Conservation (phyloP, 2,329 filamentous ascomycete genomes). For the Diaporthe aspalathi region DNA sequence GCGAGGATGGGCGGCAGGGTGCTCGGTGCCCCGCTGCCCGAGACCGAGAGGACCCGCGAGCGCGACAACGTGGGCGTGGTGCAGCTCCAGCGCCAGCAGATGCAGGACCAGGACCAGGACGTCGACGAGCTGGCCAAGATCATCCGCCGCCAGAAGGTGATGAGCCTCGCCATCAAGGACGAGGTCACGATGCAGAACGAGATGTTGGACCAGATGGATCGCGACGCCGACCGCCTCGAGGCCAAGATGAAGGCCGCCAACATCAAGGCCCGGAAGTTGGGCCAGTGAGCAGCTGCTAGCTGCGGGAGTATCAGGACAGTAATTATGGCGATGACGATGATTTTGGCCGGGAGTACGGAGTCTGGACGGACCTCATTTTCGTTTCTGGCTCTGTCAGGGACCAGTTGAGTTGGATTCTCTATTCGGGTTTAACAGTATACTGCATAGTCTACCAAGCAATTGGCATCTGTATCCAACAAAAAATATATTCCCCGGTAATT, state of each 20-base stretch:
- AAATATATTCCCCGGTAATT: background rate
- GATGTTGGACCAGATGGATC: slow-evolving; percentile 74
- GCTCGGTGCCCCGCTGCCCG: slow-evolving; percentile 76
- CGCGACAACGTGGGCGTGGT: slow-evolving; percentile 80
- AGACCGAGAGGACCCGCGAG: slow-evolving; percentile 82
- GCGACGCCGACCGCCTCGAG: slow-evolving; percentile 73
- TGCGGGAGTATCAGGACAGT: background rate
- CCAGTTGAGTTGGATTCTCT: background rate
- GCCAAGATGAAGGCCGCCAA: slow-evolving; percentile 81
- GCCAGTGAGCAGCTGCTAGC: slow-evolving; percentile 9
- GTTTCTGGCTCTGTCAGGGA: background rate
- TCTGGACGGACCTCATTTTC: background rate
- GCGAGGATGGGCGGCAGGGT: slow-evolving; percentile 68
- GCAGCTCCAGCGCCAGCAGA: slow-evolving; percentile 78
- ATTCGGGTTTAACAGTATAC: background rate
- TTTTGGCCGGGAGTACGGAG: slow-evolving; percentile 11
- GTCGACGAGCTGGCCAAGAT: slow-evolving; percentile 76
- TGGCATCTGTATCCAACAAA: background rate
- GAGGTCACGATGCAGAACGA: slow-evolving; percentile 79
- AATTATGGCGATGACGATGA: slow-evolving; percentile 1
- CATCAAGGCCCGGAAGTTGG: slow-evolving; percentile 75
- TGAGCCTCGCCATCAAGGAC: slow-evolving; percentile 80
- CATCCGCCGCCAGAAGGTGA: slow-evolving; percentile 78
- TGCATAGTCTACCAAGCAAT: slow-evolving; percentile 14
- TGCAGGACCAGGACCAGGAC: slow-evolving; percentile 79